Base-by-base conservation (phyloP, 2,329 filamentous ascomycete species). In the Parastagonospora avenae region DNA sequence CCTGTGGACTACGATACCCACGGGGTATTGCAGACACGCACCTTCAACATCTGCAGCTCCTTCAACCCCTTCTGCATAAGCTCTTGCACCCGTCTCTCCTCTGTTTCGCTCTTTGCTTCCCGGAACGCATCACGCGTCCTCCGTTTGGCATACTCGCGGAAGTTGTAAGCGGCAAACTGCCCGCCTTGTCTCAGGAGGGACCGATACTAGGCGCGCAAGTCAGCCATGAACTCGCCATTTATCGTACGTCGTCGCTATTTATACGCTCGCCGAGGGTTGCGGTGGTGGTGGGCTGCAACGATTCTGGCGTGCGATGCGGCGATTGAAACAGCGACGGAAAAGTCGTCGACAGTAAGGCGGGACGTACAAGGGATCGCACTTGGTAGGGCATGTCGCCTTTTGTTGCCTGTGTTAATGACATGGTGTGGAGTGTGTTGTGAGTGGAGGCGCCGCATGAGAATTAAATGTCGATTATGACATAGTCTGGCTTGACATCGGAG, bases 151-250 rank as follows among this genome's bases (percentile, higher is more conserved):
- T 99, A 99, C 75, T 97, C 93, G 77, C 94, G 86, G 82, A 97
- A 99, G 79, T 97, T 99, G 81, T 97, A 99, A 63, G 89, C 86
- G 56, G 91, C 85, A 76, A 99, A 97, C 70, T 96, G 90, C 55
- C 83, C 82, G 56, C 91, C 87, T 74, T 94, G 89, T 64, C 92
- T 89, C 67, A 97, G 81, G 66, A 99, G 81, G 69, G 93, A 93
- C 62, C 94, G 92, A 77, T 96, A 97, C 92, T 96, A 58, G 44
- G 31, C 15, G 12, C 4, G 2, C 14, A 33, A 12, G 38, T 65
- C 37, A 61, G 44, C 28, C 11, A 11, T 7, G 8, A 24, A 24
- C n/a, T 19, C 10, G 12, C 12, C 28, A 19, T 7, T 32, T 16
- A 11, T 15, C 9, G 15, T n/a, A 2, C 3, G 12, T 32, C 7